Evolutionary conservation across 1,139 yeast genomes (phyloP).

Genomic region (Candida labiduridarum): DNA sequence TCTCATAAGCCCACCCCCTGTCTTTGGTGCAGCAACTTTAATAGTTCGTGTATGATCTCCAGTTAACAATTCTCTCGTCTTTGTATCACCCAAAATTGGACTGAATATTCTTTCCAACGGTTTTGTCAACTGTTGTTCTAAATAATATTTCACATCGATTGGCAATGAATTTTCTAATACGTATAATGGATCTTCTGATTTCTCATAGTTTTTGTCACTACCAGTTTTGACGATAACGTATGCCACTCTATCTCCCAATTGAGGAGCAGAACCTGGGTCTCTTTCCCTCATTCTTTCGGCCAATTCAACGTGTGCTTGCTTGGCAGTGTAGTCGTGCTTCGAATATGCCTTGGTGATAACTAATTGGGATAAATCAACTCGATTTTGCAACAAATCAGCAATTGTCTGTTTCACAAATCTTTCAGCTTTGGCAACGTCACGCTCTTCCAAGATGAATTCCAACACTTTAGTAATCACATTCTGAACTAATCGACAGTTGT

Average conservation of each 20-base stretch:
- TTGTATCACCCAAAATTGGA: conserved; percentile 87
- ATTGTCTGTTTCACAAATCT: conserved; percentile 83
- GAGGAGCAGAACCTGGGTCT: conserved; percentile 97
- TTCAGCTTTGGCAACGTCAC: conserved; percentile 89
- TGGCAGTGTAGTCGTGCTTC: conserved; percentile 87
- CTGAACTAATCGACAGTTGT: conserved; percentile 92
- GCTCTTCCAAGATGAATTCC: conserved; percentile 80
- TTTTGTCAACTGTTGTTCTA: conserved; percentile 90
- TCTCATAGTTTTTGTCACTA: conserved; percentile 88
- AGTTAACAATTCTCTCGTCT: conserved; percentile 73
- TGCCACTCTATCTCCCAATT: conserved; percentile 97
- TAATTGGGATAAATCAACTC: conserved; percentile 88
- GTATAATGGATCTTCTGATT: conserved; percentile 94
- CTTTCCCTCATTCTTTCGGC: conserved; percentile 96
- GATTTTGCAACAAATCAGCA: conserved; percentile 86
- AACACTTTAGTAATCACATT: conserved; percentile 91
- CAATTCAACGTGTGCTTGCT: conserved; percentile 95
- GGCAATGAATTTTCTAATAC: conserved; percentile 92
- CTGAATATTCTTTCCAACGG: conserved; percentile 93
- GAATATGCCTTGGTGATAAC: conserved; percentile 94
- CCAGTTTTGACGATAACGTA: conserved; percentile 88
- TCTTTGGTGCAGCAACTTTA: conserved; percentile 58
- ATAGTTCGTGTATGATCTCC: conserved; percentile 87
- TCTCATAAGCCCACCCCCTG: conserved; percentile 82
- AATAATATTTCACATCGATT: conserved; percentile 90